phyloP scores from a whole-genome alignment of 2,329 filamentous ascomycete species.

The Fusarium fujikuroi region DNA sequence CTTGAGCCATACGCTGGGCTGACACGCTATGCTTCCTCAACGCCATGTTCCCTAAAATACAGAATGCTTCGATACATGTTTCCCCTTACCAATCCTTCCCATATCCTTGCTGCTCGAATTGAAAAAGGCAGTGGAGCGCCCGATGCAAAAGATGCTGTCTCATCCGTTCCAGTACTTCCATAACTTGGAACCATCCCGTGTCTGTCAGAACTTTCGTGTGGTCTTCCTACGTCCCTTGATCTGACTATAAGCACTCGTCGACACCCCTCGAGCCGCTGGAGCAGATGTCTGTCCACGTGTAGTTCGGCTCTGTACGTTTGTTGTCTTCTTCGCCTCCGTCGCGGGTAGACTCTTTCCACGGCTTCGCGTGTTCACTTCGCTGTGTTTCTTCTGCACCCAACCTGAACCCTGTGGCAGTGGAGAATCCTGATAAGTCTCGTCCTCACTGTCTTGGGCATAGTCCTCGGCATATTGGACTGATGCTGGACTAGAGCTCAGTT shows the following conservation, averaged over 20 bases:
- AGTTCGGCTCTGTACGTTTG: not conserved
- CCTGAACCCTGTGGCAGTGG: conserved; percentile 31
- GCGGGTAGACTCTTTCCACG: conserved; percentile 36
- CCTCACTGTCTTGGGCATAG: conserved; percentile 37
- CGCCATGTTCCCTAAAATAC: conserved; percentile 26
- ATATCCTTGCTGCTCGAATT: not conserved
- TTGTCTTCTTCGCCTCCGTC: not conserved
- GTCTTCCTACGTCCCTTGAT: conserved; percentile 39
- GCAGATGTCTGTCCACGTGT: conserved; percentile 27
- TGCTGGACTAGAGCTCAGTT: conserved; percentile 45
- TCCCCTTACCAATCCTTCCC: not conserved
- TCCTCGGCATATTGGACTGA: conserved; percentile 33
- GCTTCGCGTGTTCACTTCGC: conserved; percentile 32
- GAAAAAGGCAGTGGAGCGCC: not conserved
- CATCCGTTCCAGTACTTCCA: conserved; percentile 13
- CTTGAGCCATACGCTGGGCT: conserved; percentile 19
- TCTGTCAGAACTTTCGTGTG: conserved; percentile 35
- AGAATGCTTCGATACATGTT: conserved; percentile 13
- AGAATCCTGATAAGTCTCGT: conserved; percentile 38
- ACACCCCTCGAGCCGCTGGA: conserved; percentile 30
- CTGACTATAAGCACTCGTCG: conserved; percentile 39
- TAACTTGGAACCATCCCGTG: not conserved
- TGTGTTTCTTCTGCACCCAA: conserved; percentile 37
- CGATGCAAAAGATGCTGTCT: not conserved
- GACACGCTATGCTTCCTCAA: conserved; percentile 12